Percentiles rank a stretch among this genome's conserved stretches.
Evolutionary conservation across 352 stramenopile genomes (phyloP).

Genomic region (Phytophthora citrophthora): DNA sequence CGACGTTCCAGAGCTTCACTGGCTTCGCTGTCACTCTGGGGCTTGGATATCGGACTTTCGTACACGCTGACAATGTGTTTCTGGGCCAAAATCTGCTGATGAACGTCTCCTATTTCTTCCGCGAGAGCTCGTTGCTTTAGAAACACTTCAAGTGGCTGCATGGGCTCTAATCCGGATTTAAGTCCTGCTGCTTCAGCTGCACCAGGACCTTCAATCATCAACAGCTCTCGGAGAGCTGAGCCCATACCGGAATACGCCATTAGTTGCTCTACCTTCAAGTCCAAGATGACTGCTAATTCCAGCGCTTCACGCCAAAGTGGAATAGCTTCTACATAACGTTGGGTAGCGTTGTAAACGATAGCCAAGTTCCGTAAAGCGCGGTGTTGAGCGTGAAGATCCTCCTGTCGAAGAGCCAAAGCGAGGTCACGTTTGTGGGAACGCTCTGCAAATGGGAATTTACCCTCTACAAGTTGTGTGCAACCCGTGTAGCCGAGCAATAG

Average conservation of each 20-base stretch:
- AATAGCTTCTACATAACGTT: conserved; percentile 55
- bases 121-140: conserved; percentile 51
- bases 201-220: conserved; percentile 22
- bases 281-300: conserved; percentile 51
- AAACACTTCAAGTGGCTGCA: conserved; percentile 49
- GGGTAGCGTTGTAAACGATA: conserved; percentile 46
- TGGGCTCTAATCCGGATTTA: neutral
- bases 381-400: conserved; percentile 62
- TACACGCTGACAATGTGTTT: conserved; percentile 56
- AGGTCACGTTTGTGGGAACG: conserved; percentile 59
- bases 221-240: conserved; percentile 42
- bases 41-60: conserved; percentile 41
- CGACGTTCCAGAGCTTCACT: conserved; percentile 36
- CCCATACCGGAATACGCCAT: conserved; percentile 54
- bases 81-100: conserved; percentile 58
- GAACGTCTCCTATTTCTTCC: conserved; percentile 42
- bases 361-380: conserved; percentile 63
- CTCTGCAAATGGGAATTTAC: conserved; percentile 47
- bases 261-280: conserved; percentile 47
- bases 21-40: conserved; percentile 20
- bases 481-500: conserved; percentile 54
- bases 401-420: conserved; percentile 48
- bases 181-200: conserved; percentile 18
- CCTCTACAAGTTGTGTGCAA: conserved; percentile 51
- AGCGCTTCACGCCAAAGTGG: conserved; percentile 61